phyloP scores from a whole-genome alignment of 805 yeast species.

The Candida glaebosa region DNA sequence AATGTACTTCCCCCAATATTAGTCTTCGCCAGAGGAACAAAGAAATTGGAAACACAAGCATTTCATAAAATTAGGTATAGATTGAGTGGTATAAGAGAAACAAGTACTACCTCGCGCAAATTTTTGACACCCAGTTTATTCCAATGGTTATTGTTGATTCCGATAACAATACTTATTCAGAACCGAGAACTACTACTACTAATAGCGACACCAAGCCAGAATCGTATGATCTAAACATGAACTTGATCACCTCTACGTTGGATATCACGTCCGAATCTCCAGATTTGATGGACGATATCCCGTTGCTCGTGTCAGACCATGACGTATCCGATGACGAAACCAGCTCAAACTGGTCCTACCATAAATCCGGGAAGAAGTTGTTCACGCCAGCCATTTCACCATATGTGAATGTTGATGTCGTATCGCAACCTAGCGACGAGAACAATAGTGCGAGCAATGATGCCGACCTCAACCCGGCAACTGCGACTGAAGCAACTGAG shows the following conservation, averaged over 20 bases:
- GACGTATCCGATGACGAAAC: conserved; percentile 29
- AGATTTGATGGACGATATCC: conserved; percentile 22
- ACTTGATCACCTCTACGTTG: conserved; percentile 1
- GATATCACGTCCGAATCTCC: conserved; percentile 4
- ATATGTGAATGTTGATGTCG: background rate
- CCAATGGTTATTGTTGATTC: background rate
- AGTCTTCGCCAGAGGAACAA: background rate
- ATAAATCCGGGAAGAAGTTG: background rate
- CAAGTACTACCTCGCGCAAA: too few species aligned
- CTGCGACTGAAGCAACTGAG: background rate
- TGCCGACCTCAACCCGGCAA: conserved; percentile 16
- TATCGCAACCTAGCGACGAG: background rate
- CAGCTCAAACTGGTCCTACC: conserved; percentile 8
- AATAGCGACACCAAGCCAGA: background rate
- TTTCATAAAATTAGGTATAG: too few species aligned
- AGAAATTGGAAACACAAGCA: background rate
- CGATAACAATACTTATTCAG: background rate
- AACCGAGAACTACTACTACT: background rate
- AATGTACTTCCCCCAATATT: background rate
- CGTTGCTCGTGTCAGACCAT: conserved; percentile 30
- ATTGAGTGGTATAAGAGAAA: too few species aligned
- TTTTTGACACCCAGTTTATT: too few species aligned
- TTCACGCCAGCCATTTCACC: background rate
- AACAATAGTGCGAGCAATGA: background rate
- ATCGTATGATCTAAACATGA: conserved; percentile 2